Conservation (phyloP, 2,329 filamentous ascomycete genomes). For the Colletotrichum eleusines region DNA sequence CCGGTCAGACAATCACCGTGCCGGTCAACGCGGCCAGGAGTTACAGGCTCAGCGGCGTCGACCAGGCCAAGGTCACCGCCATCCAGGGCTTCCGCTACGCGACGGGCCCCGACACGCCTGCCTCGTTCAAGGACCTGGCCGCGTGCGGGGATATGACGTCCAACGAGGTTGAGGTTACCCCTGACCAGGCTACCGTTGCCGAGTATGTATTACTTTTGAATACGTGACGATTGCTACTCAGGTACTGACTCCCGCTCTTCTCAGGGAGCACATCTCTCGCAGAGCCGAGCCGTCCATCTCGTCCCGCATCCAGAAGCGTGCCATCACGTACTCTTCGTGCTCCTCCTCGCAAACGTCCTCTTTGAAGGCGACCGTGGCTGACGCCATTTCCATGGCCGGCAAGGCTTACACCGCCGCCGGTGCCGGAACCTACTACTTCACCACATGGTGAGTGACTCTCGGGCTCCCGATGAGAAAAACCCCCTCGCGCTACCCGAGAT, state of each 20-base stretch:
- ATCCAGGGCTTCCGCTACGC: conserved; percentile 40
- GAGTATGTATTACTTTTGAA: background rate
- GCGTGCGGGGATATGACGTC: conserved; percentile 30
- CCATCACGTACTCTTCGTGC: conserved; percentile 39
- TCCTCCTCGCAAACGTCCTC: conserved; percentile 21
- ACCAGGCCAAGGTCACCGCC: conserved; percentile 35
- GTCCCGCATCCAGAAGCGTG: conserved; percentile 37
- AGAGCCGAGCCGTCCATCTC: conserved; percentile 13
- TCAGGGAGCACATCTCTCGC: conserved; percentile 31
- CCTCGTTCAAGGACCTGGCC: conserved; percentile 21
- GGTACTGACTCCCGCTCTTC: background rate
- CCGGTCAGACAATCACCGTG: conserved; percentile 34
- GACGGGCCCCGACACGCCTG: conserved; percentile 10
- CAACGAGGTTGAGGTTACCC: conserved; percentile 29
- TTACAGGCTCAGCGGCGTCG: conserved; percentile 33
- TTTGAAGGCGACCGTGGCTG: conserved; percentile 26
- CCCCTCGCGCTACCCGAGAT: too few species aligned
- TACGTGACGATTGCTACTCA: too few species aligned
- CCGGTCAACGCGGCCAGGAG: conserved; percentile 39
- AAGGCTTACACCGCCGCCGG: conserved; percentile 33
- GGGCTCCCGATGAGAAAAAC: background rate
- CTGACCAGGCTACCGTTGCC: conserved; percentile 23
- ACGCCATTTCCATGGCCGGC: conserved; percentile 39
- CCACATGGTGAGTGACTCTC: conserved; percentile 24
- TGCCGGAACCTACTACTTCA: conserved; percentile 26